Evolutionary conservation across 495 filamentous ascomycete species (phyloP).

Genomic region (Melanomma pulvis-pyrius): DNA sequence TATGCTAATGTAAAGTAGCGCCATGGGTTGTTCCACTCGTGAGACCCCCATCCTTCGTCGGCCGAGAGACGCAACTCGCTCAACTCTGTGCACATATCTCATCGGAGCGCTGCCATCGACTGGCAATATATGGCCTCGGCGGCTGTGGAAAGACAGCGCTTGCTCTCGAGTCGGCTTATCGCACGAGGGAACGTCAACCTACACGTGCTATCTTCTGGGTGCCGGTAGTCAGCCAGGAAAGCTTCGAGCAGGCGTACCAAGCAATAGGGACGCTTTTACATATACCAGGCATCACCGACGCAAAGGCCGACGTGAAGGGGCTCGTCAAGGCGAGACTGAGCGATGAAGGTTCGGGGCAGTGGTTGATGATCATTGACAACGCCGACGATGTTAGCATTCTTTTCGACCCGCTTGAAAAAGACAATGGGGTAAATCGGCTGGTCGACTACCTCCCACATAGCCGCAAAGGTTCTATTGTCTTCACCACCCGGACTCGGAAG

Average conservation of each 20-base stretch:
- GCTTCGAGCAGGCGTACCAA: slow-evolving; percentile 39
- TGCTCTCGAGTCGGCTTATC: slow-evolving; percentile 29
- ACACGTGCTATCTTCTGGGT: slow-evolving; percentile 37
- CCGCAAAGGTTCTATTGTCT: slow-evolving; percentile 28
- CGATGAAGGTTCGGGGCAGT: slow-evolving; percentile 33
- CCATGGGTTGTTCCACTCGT: slow-evolving; percentile 11
- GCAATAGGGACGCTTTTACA: slow-evolving; percentile 36
- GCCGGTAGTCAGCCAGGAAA: slow-evolving; percentile 28
- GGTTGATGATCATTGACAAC: slow-evolving; percentile 49
- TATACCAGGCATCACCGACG: slow-evolving; percentile 20
- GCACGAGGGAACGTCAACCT: slow-evolving; percentile 27
- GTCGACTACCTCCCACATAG: slow-evolving; percentile 34
- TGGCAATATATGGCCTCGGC: slow-evolving; percentile 35
- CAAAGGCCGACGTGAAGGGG: slow-evolving; percentile 30
- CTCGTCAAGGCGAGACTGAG: slow-evolving; percentile 36
- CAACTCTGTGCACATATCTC: slow-evolving; percentile 9
- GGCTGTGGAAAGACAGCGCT: slow-evolving; percentile 40
- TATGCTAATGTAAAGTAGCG: slow-evolving; percentile 8
- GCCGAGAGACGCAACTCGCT: slow-evolving; percentile 11
- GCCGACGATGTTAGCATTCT: slow-evolving; percentile 45
- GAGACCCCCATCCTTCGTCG: slow-evolving; percentile 12
- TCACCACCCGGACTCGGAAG: slow-evolving; percentile 31
- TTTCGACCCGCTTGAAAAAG: background rate
- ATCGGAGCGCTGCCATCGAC: background rate
- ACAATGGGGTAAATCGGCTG: background rate